These are phyloP conservation scores for Stachybotrys chartarum DNA, from an alignment of 2,329 filamentous ascomycete genomes.

Conservation along the genomic window DNA sequence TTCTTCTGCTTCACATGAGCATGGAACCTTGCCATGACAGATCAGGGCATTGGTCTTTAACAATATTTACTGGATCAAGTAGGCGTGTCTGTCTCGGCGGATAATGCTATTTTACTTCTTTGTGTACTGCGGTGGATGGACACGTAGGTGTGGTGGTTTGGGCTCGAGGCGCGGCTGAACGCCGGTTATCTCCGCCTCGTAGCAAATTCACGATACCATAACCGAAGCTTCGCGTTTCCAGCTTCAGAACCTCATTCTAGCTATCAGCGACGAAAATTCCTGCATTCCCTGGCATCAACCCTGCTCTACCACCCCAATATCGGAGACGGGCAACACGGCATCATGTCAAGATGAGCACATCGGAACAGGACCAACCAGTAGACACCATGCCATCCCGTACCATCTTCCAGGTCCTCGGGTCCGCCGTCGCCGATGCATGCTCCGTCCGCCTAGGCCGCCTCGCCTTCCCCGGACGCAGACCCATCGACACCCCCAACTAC, in stretches of 20 bases:
- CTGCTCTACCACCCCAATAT: too few species aligned
- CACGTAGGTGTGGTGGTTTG: too few species aligned
- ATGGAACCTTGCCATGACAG: too few species aligned
- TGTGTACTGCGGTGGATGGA: too few species aligned
- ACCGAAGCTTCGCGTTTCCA: not conserved
- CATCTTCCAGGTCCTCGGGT: conserved; percentile 40
- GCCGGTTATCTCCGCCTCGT: not conserved
- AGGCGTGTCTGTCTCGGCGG: too few species aligned
- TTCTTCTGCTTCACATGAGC: too few species aligned
- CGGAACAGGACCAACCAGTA: conserved; percentile 10
- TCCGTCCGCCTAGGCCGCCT: conserved; percentile 63
- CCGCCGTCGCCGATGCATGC: conserved; percentile 27
- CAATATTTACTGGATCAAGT: too few species aligned
- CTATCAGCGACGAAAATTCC: too few species aligned
- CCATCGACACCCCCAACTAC: conserved; percentile 78
- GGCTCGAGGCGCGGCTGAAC: not conserved
- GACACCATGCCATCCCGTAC: conserved; percentile 15
- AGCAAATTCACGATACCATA: not conserved
- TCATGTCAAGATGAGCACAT: conserved; percentile 21
- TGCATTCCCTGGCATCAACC: too few species aligned
- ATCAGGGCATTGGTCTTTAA: too few species aligned
- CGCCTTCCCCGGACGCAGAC: conserved; percentile 49
- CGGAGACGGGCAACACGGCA: not conserved
- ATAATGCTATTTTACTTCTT: too few species aligned
- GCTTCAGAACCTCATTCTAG: not conserved